A percentile compares a stretch with the other conserved stretches of the same genome.
Evolutionary conservation across 345 rosid genomes (phyloP).

Genomic region (Lepidium aucheri): DNA sequence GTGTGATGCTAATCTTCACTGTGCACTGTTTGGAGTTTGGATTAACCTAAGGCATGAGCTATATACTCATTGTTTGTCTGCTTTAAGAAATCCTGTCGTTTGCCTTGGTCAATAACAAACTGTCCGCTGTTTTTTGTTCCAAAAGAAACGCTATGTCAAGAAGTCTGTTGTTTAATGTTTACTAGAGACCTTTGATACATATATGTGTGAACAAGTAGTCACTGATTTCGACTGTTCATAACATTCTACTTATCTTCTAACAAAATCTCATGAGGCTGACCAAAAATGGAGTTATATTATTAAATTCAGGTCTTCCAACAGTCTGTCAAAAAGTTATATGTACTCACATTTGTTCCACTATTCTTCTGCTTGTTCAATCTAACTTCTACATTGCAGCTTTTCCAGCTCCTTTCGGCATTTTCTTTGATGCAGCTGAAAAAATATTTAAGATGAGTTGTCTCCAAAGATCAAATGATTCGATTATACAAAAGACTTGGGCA

Average conservation of each 20-base stretch:
- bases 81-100: too few species aligned
- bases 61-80: too few species aligned
- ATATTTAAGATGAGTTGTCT: not conserved
- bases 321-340: not conserved
- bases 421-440: conserved; percentile 67
- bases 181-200: too few species aligned
- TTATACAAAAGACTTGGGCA: not conserved
- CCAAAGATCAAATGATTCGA: not conserved
- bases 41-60: too few species aligned
- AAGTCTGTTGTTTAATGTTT: too few species aligned
- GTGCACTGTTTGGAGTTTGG: too few species aligned
- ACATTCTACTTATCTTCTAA: not conserved
- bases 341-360: not conserved
- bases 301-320: conserved; percentile 16
- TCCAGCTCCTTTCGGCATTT: conserved; percentile 67
- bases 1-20: too few species aligned
- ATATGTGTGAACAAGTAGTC: not conserved
- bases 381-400: conserved; percentile 24
- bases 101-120: too few species aligned
- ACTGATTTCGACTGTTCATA: not conserved
- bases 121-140: too few species aligned
- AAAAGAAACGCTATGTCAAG: too few species aligned
- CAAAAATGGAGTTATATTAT: not conserved
- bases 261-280: not conserved
- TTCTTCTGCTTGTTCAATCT: not conserved